Conservation (phyloP, 257 asterid genomes). For the Euphrasia confusa region DNA sequence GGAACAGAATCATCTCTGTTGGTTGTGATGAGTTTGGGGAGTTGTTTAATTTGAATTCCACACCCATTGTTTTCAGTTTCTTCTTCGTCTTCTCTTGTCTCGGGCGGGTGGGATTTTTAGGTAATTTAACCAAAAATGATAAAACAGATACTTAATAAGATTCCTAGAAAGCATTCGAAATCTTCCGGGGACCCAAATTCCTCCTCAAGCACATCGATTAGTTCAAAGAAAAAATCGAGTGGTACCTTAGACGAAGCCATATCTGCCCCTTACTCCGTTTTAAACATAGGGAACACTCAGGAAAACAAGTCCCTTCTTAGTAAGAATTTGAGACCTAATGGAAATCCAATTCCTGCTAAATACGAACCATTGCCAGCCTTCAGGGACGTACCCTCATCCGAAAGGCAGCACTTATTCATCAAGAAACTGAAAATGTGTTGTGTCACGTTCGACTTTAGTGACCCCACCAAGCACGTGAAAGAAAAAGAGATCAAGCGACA, state of each 20-base stretch:
- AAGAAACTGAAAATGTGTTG: conserved; percentile 30
- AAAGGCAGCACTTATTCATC: conserved; percentile 31
- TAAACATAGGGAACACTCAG: conserved; percentile 14
- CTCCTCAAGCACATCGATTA: not conserved
- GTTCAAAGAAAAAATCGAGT: conserved; percentile 22
- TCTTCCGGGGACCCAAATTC: conserved; percentile 18
- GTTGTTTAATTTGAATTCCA: conserved; percentile 1
- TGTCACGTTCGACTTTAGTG: conserved; percentile 26
- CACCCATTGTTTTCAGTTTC: not conserved
- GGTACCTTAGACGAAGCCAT: conserved; percentile 20
- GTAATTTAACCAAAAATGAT: conserved; percentile 25
- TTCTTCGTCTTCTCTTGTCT: not conserved
- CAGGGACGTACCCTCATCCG: conserved; percentile 25
- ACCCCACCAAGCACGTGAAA: conserved; percentile 26
- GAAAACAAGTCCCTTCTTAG: conserved; percentile 15
- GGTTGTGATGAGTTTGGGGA: not conserved
- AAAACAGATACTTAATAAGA: conserved; percentile 30
- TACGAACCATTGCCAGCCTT: conserved; percentile 30
- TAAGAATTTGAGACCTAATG: conserved; percentile 14
- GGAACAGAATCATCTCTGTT: not conserved
- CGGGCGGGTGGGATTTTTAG: conserved; percentile 1
- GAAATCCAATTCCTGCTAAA: conserved; percentile 2
- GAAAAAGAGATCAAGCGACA: conserved; percentile 34
- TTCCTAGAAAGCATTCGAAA: conserved; percentile 33
- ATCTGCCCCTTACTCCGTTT: conserved; percentile 28